A percentile compares a stretch with the other conserved stretches of the same genome.
Conservation (phyloP, 1,139 yeast genomes). For the Sugiyamaella paludigena region DNA sequence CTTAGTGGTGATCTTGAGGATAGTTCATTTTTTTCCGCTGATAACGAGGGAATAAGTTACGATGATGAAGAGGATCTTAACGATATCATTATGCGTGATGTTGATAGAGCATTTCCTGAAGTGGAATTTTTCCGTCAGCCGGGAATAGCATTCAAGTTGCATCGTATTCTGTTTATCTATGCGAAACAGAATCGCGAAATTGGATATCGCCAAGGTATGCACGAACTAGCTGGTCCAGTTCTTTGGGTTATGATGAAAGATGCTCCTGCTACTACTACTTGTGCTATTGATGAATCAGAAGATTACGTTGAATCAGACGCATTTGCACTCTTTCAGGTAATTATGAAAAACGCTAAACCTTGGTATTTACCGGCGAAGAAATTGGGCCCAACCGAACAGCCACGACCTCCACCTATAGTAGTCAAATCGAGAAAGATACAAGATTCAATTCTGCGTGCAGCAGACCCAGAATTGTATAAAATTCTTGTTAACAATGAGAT, state of each 20-base stretch:
- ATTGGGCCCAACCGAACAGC: neutral
- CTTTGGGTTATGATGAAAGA: conserved; percentile 29
- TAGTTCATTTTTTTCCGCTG: neutral
- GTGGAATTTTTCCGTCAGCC: conserved; percentile 44
- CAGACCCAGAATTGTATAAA: conserved; percentile 37
- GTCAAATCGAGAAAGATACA: conserved; percentile 35
- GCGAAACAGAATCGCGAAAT: conserved; percentile 48
- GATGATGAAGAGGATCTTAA: conserved; percentile 27
- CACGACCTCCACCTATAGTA: conserved; percentile 33
- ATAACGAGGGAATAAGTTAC: too few species aligned
- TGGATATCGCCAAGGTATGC: conserved; percentile 64
- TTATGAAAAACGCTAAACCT: conserved; percentile 34
- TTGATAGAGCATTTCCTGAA: conserved; percentile 61
- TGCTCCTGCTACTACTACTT: conserved; percentile 1
- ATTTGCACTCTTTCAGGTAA: conserved; percentile 33
- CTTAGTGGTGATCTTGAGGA: conserved; percentile 13
- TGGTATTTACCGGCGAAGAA: conserved; percentile 32
- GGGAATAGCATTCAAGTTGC: conserved; percentile 38
- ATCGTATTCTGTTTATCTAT: conserved; percentile 52
- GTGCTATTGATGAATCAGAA: neutral
- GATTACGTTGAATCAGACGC: conserved; percentile 32
- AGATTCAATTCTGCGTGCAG: conserved; percentile 39
- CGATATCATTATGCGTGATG: conserved; percentile 42
- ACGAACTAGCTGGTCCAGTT: conserved; percentile 56
- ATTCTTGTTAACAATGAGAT: conserved; percentile 44